Conservation (phyloP, 2,329 filamentous ascomycete species). For the Daldinia sp. region DNA sequence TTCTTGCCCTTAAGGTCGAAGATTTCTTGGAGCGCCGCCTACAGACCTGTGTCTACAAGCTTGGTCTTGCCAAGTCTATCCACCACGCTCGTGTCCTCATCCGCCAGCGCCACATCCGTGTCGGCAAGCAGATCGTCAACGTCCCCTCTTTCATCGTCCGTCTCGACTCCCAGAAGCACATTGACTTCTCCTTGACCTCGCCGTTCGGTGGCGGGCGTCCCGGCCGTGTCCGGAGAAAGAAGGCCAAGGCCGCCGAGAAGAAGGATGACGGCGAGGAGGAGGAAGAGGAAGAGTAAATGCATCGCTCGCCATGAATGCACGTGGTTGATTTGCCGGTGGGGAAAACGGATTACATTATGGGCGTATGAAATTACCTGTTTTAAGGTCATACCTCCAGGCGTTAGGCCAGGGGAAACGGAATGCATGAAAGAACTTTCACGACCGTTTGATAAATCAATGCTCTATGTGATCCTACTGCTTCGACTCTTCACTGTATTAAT, state of each 20-base stretch:
- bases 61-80: constrained; percentile 99
- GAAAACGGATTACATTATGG: constrained; percentile 47
- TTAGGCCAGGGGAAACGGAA: constrained; percentile 57
- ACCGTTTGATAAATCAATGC: constrained; percentile 38
- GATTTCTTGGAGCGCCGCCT: constrained; percentile 99
- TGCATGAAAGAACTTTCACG: constrained; percentile 46
- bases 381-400: constrained; percentile 59
- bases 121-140: constrained; percentile 99
- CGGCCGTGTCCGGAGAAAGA: constrained; percentile 99
- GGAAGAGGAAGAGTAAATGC: constrained; percentile 78
- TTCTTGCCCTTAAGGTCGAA: constrained; percentile 97
- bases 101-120: constrained; percentile 99
- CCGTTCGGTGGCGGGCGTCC: constrained; percentile 97
- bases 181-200: constrained; percentile 97
- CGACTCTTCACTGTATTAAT: constrained; percentile 16
- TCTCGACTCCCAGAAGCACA: constrained; percentile 99
- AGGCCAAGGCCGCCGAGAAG: constrained; percentile 94
- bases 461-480: constrained; percentile 26
- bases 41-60: constrained; percentile 99
- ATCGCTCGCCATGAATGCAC: constrained; percentile 42
- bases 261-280: constrained; percentile 81
- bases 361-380: constrained; percentile 46
- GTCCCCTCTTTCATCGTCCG: constrained; percentile 99
- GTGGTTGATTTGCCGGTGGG: constrained; percentile 44
- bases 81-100: constrained; percentile 99